A percentile compares a stretch with the other conserved stretches of the same genome.
phyloP scores from a whole-genome alignment of 352 stramenopile species.

The Phytophthora fragariaefolia region DNA sequence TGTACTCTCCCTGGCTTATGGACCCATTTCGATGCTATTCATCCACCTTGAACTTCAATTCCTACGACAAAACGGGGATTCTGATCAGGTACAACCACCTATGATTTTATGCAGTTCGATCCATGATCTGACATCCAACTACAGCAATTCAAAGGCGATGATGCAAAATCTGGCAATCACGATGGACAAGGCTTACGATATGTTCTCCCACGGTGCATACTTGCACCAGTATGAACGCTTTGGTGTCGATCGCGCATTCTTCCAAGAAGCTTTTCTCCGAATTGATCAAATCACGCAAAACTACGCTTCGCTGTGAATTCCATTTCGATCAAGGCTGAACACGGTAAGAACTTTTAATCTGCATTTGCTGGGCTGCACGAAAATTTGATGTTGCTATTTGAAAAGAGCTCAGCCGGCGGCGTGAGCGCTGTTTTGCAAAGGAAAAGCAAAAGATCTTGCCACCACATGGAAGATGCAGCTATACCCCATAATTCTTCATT shows the following conservation, averaged over 20 bases:
- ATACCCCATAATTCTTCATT: conserved; percentile 30
- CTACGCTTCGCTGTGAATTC: conserved; percentile 42
- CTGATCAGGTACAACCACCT: conserved; percentile 46
- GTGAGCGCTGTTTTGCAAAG: too few species aligned
- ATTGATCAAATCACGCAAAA: conserved; percentile 81
- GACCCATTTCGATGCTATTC: conserved; percentile 44
- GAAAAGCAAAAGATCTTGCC: too few species aligned
- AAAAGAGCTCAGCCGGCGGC: too few species aligned
- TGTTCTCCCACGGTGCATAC: conserved; percentile 72
- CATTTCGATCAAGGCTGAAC: neutral
- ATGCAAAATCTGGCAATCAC: conserved; percentile 54
- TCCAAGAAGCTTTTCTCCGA: conserved; percentile 67
- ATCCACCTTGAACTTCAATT: conserved; percentile 48
- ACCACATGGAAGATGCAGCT: conserved; percentile 9
- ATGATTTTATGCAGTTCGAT: too few species aligned
- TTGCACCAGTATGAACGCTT: conserved; percentile 70
- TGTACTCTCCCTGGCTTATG: conserved; percentile 56
- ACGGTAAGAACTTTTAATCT: too few species aligned
- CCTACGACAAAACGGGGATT: conserved; percentile 75
- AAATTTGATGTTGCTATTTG: too few species aligned
- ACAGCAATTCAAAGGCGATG: conserved; percentile 73
- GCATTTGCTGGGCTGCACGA: too few species aligned
- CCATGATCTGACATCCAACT: too few species aligned
- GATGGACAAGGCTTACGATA: conserved; percentile 67
- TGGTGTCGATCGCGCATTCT: conserved; percentile 62